These are phyloP conservation scores for Euphorbia celastroides DNA, from an alignment of 441 rosid species.

Conservation along the genomic window DNA sequence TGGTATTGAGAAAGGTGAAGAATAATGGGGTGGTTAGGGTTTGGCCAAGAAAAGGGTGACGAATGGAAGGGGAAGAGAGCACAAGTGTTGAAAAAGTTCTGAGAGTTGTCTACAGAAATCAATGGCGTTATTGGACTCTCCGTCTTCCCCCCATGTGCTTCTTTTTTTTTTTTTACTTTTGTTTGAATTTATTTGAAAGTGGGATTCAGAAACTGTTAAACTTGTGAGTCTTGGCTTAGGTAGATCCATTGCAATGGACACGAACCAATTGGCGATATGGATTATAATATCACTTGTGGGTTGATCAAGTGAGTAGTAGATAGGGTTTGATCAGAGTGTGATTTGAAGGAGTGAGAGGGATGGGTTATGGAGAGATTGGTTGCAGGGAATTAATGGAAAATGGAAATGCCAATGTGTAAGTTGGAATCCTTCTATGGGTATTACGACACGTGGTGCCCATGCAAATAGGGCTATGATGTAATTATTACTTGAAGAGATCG, in stretches of 20 bases:
- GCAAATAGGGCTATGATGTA: too few relatives aligned
- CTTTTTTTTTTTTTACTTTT: background rate
- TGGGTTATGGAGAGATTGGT: too few relatives aligned
- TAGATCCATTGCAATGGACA: background rate
- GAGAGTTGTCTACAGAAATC: slow-evolving; percentile 45
- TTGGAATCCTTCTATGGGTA: too few relatives aligned
- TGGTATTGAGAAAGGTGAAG: slow-evolving; percentile 14
- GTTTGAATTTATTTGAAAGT: slow-evolving; percentile 1
- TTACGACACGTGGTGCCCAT: too few relatives aligned
- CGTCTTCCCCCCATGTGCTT: slow-evolving; percentile 17
- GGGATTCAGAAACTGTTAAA: background rate
- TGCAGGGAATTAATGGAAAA: too few relatives aligned
- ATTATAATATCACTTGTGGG: too few relatives aligned
- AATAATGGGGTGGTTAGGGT: slow-evolving; percentile 20
- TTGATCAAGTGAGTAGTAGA: too few relatives aligned
- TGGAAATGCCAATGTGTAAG: too few relatives aligned
- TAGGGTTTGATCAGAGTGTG: too few relatives aligned
- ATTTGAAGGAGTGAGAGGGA: too few relatives aligned
- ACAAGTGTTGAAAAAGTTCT: slow-evolving; percentile 85
- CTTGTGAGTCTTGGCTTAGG: background rate
- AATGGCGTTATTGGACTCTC: slow-evolving; percentile 49
- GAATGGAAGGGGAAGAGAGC: slow-evolving; percentile 48
- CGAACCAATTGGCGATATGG: background rate
- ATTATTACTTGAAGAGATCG: too few relatives aligned
- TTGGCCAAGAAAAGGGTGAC: slow-evolving; percentile 43